Evolutionary conservation across 1,139 yeast species (phyloP).

Genomic region (Pichia sp.): DNA sequence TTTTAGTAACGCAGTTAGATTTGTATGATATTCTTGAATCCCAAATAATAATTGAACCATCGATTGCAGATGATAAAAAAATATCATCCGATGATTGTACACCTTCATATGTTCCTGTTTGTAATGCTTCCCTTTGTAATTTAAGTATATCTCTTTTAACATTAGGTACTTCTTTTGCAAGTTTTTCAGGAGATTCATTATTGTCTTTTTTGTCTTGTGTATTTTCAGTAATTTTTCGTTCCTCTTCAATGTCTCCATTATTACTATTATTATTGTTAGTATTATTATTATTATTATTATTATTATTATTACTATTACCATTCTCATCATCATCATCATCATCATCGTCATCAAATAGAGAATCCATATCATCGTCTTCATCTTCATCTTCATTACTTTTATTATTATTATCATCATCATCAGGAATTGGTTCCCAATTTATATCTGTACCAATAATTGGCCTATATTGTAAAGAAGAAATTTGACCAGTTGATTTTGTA

Average conservation of each 20-base stretch:
- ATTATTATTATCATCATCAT: not conserved
- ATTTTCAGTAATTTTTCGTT: not conserved
- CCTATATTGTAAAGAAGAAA: conserved; percentile 71
- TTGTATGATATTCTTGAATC: conserved; percentile 53
- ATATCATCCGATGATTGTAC: conserved; percentile 39
- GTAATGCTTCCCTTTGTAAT: conserved; percentile 18
- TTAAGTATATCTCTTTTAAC: conserved; percentile 15
- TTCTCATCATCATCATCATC: conserved; percentile 35
- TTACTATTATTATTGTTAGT: not conserved
- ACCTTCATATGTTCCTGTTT: conserved; percentile 19
- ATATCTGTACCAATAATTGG: conserved; percentile 56
- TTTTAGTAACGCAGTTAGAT: conserved; percentile 30
- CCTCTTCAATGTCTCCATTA: conserved; percentile 12
- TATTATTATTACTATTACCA: conserved; percentile 9
- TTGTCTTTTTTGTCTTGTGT: too few relatives aligned
- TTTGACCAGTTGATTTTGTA: conserved; percentile 63
- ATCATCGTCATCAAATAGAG: conserved; percentile 77
- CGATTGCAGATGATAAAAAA: conserved; percentile 76
- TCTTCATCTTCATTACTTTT: conserved; percentile 12
- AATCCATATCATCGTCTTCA: conserved; percentile 48
- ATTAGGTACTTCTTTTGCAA: conserved; percentile 1
- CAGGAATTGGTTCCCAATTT: conserved; percentile 15
- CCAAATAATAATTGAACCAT: conserved; percentile 82
- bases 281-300: not conserved
- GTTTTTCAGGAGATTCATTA: too few relatives aligned